phyloP scores from a whole-genome alignment of 140 eudicot species.

The Flaveria floridana region DNA sequence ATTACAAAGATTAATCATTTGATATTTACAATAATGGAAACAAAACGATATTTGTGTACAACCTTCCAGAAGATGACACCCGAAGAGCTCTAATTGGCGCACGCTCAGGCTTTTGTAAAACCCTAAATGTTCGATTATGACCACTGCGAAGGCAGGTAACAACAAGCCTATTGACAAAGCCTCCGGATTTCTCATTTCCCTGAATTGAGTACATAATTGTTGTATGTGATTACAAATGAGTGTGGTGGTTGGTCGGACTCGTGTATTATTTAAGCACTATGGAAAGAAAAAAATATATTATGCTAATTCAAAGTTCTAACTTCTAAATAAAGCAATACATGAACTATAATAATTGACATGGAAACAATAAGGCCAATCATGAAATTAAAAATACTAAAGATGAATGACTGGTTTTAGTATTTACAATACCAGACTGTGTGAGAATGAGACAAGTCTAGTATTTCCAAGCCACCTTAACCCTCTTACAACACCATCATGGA shows the following conservation, averaged over 20 bases:
- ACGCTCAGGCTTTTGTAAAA: slow-evolving; percentile 92
- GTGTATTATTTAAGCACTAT: slow-evolving; percentile 13
- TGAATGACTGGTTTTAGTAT: slow-evolving; percentile 4
- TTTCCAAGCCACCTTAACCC: slow-evolving; percentile 98
- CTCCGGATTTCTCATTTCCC: slow-evolving; percentile 85
- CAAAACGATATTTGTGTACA: slow-evolving; percentile 15
- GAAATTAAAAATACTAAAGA: slow-evolving; percentile 2
- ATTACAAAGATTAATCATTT: slow-evolving; percentile 8
- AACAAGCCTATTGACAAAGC: slow-evolving; percentile 80
- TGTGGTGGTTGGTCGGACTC: background rate
- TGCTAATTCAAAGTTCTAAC: background rate
- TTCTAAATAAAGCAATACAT: background rate
- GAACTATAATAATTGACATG: background rate
- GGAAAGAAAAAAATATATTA: background rate
- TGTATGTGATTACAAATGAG: slow-evolving; percentile 11
- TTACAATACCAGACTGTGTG: slow-evolving; percentile 48
- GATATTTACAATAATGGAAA: background rate
- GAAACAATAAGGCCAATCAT: slow-evolving; percentile 11
- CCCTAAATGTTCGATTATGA: slow-evolving; percentile 79
- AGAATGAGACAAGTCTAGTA: slow-evolving; percentile 87
- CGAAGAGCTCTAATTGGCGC: slow-evolving; percentile 94
- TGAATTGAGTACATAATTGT: slow-evolving; percentile 38
- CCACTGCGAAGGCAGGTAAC: slow-evolving; percentile 95
- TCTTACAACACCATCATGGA: slow-evolving; percentile 69
- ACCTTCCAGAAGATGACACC: slow-evolving; percentile 99